Conservation (phyloP, 345 rosid genomes). For the Brassica cretica region DNA sequence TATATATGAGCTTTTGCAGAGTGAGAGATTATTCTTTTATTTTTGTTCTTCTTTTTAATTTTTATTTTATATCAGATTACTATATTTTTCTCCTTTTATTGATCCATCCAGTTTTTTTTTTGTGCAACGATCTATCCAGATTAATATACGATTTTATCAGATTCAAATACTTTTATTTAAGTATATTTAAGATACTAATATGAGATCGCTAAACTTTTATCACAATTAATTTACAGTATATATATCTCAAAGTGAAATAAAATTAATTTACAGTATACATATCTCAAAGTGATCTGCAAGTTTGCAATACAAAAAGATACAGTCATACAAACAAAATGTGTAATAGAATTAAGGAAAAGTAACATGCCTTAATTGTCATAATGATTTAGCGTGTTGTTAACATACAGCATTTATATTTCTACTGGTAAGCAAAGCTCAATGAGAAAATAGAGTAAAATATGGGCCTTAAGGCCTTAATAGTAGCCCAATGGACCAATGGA, state of each 20-base stretch:
- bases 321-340: not conserved
- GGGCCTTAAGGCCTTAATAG: slow-evolving; percentile 5
- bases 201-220: not conserved
- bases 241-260: not conserved
- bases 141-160: slow-evolving; percentile 18
- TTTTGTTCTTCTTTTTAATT: not conserved
- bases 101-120: not conserved
- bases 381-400: too few species aligned
- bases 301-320: not conserved
- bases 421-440: too few species aligned
- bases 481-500: not conserved
- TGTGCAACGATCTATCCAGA: not conserved
- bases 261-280: not conserved
- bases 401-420: too few species aligned
- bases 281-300: not conserved
- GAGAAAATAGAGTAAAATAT: not conserved
- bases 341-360: not conserved
- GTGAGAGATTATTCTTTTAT: not conserved
- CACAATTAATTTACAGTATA: not conserved
- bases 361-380: not conserved
- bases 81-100: not conserved
- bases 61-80: not conserved
- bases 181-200: not conserved
- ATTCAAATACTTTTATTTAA: not conserved
- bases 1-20: slow-evolving; percentile 6